Evolutionary conservation across 106 monocot genomes (phyloP), one percentile per base, ranked within the genome.

Genomic region (Acorus gramineus): DNA sequence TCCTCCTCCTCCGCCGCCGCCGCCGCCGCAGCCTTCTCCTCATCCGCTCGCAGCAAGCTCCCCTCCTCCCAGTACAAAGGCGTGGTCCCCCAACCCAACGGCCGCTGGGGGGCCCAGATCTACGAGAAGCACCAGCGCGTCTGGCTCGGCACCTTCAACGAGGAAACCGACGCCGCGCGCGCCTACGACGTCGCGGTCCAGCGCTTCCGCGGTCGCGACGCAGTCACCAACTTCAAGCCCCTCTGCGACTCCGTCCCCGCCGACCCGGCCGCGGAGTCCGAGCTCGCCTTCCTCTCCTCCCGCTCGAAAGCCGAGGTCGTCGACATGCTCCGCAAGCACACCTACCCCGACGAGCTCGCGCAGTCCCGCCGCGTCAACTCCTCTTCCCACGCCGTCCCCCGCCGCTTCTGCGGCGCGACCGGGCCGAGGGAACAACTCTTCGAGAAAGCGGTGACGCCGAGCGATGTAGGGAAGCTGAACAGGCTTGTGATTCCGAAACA

Each of bases 251-350:
- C 6, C 4, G 55, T 1, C 9, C 11, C 4, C 1, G 55, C 11
- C 2, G 55, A 55, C 55, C 0, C 1, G 4, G 55, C 11, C 7
- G 55, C 4, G 1, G 2, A 1, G 2, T 4, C 4, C 55, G 55
- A 55, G 77, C 76, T 87, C 66, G 11, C 57, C 11, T 92, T 92
- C 81, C 74, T 87, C 45, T 50, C 53, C 42, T 84, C 78, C 52
- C 84, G 63, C 53, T 82, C 92, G 56, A 92, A 92, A 75, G 74
- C 79, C 11, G 92, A 92, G 75, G 73, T 92, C 69, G 92, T 87
- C 63, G 87, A 92, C 81, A 87, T 92, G 92, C 75, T 92, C 44
- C 56, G 87, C 8, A 92, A 92, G 76, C 92, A 92, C 87, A 92
- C 92, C 49, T 92, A 87, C 74, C 52, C 14, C 46, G 92, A 92